Base-by-base conservation (phyloP, 2,329 filamentous ascomycete genomes). In the Monilinia vaccinii-corymbosi region DNA sequence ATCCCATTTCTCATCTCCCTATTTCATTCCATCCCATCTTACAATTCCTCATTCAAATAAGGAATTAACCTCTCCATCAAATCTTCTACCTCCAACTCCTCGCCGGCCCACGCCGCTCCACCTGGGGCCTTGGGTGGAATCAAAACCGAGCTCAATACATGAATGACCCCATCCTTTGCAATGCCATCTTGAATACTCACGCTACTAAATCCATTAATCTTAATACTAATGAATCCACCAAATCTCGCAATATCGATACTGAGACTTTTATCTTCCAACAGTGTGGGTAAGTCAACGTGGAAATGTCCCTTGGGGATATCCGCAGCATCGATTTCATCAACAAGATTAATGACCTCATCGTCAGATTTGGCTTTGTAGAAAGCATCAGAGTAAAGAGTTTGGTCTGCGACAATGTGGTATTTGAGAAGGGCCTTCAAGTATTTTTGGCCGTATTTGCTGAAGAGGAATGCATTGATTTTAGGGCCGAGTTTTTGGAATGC, bases 341-440 rank as follows among this genome's bases (percentile, higher is more conserved):
- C 61, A 7, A 59, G 61, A 18, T 69, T 63, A 13, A 64, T 56
- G 6, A 66, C 32, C 14, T 28, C 8, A 13, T 55, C 63, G 9
- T 51, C 38, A 13, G 69, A 62, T 25, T 76, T 75, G 10, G 75
- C 69, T 52, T 79, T 79, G 75, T 91, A 94, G 70, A 86, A 89
- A 6, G 86, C 87, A 70, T 96, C 92, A 7, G 87, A 89, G 77
- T 96, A 97, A 0, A 96, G 75, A 0, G 88, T 92, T 61, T 85
- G 80, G 68, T 89, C 83, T 46, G 84, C 80, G 1, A 87, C 87
- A 52, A 92, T 79, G 69, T 93, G 88, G 71, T 95, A 95, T 75
- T 89, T 78, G 18, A 95, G 77, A 49, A 96, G 76, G 0, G 89
- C 89, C 65, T 82, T 84, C 21, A 97, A 81, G 71, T 90, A 96